Conservation (phyloP, 1,284 basidiomycete species). For the Ceratobasidium sp. region DNA sequence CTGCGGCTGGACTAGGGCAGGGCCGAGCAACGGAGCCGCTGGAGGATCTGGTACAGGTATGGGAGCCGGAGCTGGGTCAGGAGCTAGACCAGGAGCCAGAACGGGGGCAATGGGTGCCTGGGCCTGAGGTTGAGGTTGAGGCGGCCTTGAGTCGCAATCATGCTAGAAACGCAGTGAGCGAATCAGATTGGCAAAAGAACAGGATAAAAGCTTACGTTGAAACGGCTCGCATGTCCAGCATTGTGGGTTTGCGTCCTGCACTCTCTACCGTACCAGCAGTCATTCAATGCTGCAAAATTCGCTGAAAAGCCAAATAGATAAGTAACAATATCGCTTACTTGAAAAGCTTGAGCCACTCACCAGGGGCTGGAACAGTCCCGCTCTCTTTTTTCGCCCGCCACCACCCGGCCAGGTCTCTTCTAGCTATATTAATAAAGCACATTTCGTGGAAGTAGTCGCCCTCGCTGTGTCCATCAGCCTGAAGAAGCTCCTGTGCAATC, state of each 20-base stretch:
- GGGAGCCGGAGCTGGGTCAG: too few relatives aligned
- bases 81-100: too few relatives aligned
- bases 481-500: neutral
- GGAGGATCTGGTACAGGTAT: too few relatives aligned
- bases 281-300: neutral
- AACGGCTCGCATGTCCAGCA: constrained; percentile 37
- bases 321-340: too few relatives aligned
- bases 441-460: neutral
- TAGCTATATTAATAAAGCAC: constrained; percentile 13
- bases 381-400: constrained; percentile 34
- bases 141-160: constrained; percentile 19
- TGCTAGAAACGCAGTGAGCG: neutral
- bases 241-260: constrained; percentile 42
- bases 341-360: neutral
- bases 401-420: constrained; percentile 29
- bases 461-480: neutral
- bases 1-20: too few relatives aligned
- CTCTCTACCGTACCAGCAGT: constrained; percentile 42
- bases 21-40: too few relatives aligned
- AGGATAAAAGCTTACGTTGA: constrained; percentile 34
- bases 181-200: neutral
- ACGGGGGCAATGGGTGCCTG: too few relatives aligned
- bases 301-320: neutral
- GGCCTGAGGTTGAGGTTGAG: neutral
- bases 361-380: constrained; percentile 31